These are phyloP conservation scores for Pichia norvegensis DNA, from an alignment of 1,139 yeast species.

Conservation along the genomic window DNA sequence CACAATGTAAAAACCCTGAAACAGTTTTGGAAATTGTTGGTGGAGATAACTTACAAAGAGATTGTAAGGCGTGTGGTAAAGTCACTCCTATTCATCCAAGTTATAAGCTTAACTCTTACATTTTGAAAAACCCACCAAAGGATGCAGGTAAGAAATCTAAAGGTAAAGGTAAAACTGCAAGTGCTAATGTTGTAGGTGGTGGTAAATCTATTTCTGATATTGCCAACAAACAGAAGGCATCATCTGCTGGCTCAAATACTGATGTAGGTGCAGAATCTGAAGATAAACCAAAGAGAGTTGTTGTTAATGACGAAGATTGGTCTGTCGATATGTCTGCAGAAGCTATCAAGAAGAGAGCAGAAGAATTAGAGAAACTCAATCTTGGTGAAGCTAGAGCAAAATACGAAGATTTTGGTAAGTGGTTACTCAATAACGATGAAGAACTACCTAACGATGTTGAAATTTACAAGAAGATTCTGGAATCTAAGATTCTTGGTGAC, in stretches of 20 bases:
- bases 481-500: constrained; percentile 62
- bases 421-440: constrained; percentile 52
- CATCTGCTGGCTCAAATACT: constrained; percentile 28
- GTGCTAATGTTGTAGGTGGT: constrained; percentile 86
- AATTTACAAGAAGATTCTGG: constrained; percentile 81
- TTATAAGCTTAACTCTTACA: constrained; percentile 79
- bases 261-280: constrained; percentile 56
- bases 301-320: constrained; percentile 87
- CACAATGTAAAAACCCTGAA: constrained; percentile 94
- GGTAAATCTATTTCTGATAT: constrained; percentile 74
- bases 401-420: constrained; percentile 78
- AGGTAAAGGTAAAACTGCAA: constrained; percentile 61
- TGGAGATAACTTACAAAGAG: constrained; percentile 73
- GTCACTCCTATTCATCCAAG: constrained; percentile 77
- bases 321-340: constrained; percentile 97
- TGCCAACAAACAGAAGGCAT: constrained; percentile 49
- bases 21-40: constrained; percentile 82
- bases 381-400: constrained; percentile 35
- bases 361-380: constrained; percentile 58
- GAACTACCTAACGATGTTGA: constrained; percentile 80
- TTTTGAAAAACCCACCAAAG: constrained; percentile 88
- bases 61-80: constrained; percentile 98
- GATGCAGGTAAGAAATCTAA: constrained; percentile 50
- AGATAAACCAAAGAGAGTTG: constrained; percentile 42
- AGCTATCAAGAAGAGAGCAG: constrained; percentile 90